Base-by-base conservation (phyloP, 495 filamentous ascomycete genomes). In the Neurospora sp. region DNA sequence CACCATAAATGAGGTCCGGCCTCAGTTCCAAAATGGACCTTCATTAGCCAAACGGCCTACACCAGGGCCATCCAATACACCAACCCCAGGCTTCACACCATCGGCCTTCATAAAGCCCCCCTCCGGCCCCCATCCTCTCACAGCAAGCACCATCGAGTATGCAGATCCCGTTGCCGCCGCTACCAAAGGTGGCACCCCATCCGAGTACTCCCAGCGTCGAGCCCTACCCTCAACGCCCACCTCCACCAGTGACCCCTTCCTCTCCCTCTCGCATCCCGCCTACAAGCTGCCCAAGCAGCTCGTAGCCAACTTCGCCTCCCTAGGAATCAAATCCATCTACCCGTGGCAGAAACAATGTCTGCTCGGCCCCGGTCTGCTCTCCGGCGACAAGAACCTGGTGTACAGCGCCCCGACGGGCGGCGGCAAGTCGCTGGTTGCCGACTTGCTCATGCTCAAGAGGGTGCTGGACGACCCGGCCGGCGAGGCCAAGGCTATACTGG, bases 361-460 rank as follows among this genome's bases (percentile, higher is more conserved):
- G 20, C 81, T 92, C 42, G 88, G 89, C 1, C 88, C 87, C 2
- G 93, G 92, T 8, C 82, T 94, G 18, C 80, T 96, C 3, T 75
- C 82, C 12, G 92, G 92, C 23, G 83, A 89, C 69, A 87, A 85
- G 62, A 93, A 94, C 75, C 80, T 96, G 20, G 90, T 95, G 41
- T 95, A 96, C 78, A 92, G 90, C 10, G 93, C 93, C n/a, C 93
- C 93, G 10, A 94, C 92, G 1, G 92, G 92, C 6, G 92, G 92
- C 42, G 93, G 93, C 37, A 95, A 94, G 81, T 92, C 91, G 20
- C 86, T 94, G 16, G 90, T 93, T 59, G 91, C 91, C 41, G 91
- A 94, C 80, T 81, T 94, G 5, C 81, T 94, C 35, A 90, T 93
- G 88, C 82, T 94, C 54, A 93, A 91, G 77, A 86, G 87, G 69